Conservation (phyloP, 169 alveolate genomes). For the Plasmodium blacklocki region DNA sequence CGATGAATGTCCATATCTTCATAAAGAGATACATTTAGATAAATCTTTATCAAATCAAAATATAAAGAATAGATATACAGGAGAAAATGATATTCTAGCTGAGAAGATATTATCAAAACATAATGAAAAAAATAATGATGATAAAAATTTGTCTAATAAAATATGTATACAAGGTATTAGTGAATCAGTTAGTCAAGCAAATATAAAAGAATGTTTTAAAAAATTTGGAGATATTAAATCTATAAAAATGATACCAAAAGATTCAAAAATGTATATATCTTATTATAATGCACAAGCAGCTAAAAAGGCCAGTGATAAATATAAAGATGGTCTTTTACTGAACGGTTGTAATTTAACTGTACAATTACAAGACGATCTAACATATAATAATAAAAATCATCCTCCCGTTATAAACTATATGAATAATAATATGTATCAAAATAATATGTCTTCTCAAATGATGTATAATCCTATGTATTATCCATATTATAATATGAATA, state of each 20-base stretch:
- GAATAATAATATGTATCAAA: not conserved
- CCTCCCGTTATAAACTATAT: not conserved
- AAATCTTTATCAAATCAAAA: slow-evolving; percentile 82
- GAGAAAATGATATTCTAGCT: slow-evolving; percentile 85
- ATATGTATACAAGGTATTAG: slow-evolving; percentile 69
- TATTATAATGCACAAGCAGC: slow-evolving; percentile 29
- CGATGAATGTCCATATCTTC: slow-evolving; percentile 94
- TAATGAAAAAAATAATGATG: slow-evolving; percentile 32
- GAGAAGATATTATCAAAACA: slow-evolving; percentile 72
- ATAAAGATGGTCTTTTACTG: slow-evolving; percentile 60
- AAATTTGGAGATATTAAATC: slow-evolving; percentile 74
- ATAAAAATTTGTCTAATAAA: slow-evolving; percentile 21
- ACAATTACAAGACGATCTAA: slow-evolving; percentile 7
- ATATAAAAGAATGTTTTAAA: slow-evolving; percentile 63
- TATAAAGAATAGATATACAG: slow-evolving; percentile 82
- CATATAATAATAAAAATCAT: not conserved
- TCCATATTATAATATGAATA: slow-evolving; percentile 21
- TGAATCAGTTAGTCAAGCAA: slow-evolving; percentile 44
- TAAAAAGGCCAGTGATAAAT: slow-evolving; percentile 53
- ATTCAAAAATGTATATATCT: slow-evolving; percentile 65
- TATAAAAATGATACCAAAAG: slow-evolving; percentile 68
- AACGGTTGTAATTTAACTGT: slow-evolving; percentile 65
- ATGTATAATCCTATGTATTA: slow-evolving; percentile 11
- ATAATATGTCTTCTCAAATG: slow-evolving; percentile 12
- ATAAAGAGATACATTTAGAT: slow-evolving; percentile 82